Evolutionary conservation across 495 filamentous ascomycete genomes (phyloP), one percentile per base, ranked within the genome.

Genomic region (Geopyxis carbonaria): DNA sequence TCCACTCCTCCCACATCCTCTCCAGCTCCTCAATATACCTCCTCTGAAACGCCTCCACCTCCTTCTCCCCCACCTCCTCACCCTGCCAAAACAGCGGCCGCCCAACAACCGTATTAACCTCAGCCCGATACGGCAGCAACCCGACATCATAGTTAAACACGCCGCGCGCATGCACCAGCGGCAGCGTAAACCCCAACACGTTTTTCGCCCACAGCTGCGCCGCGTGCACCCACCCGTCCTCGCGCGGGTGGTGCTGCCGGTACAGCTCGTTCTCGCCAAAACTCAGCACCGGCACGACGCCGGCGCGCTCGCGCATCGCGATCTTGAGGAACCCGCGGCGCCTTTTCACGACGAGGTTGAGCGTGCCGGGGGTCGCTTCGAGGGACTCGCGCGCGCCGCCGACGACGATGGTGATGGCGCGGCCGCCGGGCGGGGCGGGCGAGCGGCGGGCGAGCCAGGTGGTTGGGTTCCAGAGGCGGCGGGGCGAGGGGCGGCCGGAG

Each of bases 121-220:
- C 76, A 24, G 75, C 63, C 23, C 91, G 70, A 59, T 95, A 95
- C 5, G 89, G 89, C 80, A 95, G 80, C 38, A 95, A 54, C 0
- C 89, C 89, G 1, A 93, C 80, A 56, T 97, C 89, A 46, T 97
- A 95, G 53, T 97, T 97, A 59, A 95, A 94, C 6, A 95, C 76
- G 1, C 89, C 89, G 11, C 84, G 57, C 1, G 85, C 86, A 60
- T 93, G 86, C 42, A 94, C 75, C 21, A 93, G 60, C 2, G 89
- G 89, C 2, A 95, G 65, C 0, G 89, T 95, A 50, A 93, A 97
- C n/a, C 89, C 89, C 58, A 89, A 64, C 1, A 76, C 61, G 41
- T 73, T 75, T 62, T 95, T 87, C 21, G 89, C 63, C 9, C 76
- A 59, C 63, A 89, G 70, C 59, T 97, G 89, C 13, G 77, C 45